phyloP scores from a whole-genome alignment of 352 stramenopile species.

The Phytophthora citricola region DNA sequence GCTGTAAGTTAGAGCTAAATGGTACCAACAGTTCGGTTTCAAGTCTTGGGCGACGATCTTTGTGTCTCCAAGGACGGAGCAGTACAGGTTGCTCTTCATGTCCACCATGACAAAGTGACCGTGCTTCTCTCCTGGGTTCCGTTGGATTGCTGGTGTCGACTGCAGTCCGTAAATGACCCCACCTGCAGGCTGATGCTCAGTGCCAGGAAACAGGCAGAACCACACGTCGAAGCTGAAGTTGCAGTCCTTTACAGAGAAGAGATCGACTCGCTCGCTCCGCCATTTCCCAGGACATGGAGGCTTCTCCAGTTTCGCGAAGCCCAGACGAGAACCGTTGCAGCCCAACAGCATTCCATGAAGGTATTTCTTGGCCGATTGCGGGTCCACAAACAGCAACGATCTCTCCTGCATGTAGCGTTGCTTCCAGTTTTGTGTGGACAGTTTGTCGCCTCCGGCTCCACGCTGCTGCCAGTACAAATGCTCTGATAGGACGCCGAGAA shows the following conservation, averaged over 20 bases:
- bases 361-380: slow-evolving; percentile 9
- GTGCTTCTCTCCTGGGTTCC: slow-evolving; percentile 1
- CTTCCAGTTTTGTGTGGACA: slow-evolving; percentile 2
- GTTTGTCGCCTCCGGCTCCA: not conserved
- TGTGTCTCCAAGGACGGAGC: slow-evolving; percentile 25
- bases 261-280: slow-evolving; percentile 4
- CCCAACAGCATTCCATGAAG: slow-evolving; percentile 20
- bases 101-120: slow-evolving; percentile 27
- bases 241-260: not conserved
- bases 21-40: slow-evolving; percentile 43
- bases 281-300: slow-evolving; percentile 15
- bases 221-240: slow-evolving; percentile 36
- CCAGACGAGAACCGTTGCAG: slow-evolving; percentile 8
- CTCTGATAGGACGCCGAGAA: slow-evolving; percentile 21
- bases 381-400: slow-evolving; percentile 16
- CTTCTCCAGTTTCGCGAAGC: slow-evolving; percentile 12
- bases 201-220: slow-evolving; percentile 33
- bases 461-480: slow-evolving; percentile 23
- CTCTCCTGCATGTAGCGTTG: slow-evolving; percentile 11
- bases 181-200: slow-evolving; percentile 2
- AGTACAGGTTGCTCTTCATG: slow-evolving; percentile 18
- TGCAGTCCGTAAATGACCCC: slow-evolving; percentile 31
- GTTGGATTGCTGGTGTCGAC: not conserved
- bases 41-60: slow-evolving; percentile 32
- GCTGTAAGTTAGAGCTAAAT: slow-evolving; percentile 49